Evolutionary conservation across 176 grass and related monocot genomes (phyloP).

Genomic region (Oryza australiensis): DNA sequence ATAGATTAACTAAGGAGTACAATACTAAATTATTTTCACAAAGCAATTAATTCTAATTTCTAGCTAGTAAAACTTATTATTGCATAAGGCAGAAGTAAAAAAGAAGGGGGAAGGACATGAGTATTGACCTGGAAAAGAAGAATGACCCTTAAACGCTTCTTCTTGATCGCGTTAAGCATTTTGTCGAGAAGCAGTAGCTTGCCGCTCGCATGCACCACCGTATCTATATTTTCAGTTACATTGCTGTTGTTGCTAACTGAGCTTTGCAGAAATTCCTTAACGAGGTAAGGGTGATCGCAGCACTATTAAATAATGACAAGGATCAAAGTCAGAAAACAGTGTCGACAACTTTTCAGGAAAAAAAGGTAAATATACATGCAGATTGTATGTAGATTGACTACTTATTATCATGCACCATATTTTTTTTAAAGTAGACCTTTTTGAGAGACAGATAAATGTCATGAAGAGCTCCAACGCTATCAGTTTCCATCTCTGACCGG

Average conservation of each 20-base stretch:
- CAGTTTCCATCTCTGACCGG: conserved; percentile 53
- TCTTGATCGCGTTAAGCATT: conserved; percentile 65
- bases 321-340: conserved; percentile 24
- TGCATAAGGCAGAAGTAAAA: conserved; percentile 10
- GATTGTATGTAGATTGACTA: conserved; percentile 17
- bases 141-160: conserved; percentile 54
- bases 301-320: conserved; percentile 60
- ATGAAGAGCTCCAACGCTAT: conserved; percentile 55
- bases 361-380: not conserved
- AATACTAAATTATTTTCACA: conserved; percentile 4
- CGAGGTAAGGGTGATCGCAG: conserved; percentile 84
- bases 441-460: conserved; percentile 54
- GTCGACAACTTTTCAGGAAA: not conserved
- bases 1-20: not conserved
- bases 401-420: conserved; percentile 24
- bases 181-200: conserved; percentile 81
- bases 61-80: conserved; percentile 19
- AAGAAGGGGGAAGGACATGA: not conserved
- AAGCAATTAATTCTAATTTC: not conserved
- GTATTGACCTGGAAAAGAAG: conserved; percentile 79
- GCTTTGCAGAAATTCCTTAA: conserved; percentile 52
- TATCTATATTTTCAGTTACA: conserved; percentile 45
- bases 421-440: conserved; percentile 56
- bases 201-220: conserved; percentile 54
- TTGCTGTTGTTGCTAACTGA: conserved; percentile 38